Conservation (phyloP, 176 grass and related monocot genomes). For the bread wheat (Triticum aestivum) region DNA sequence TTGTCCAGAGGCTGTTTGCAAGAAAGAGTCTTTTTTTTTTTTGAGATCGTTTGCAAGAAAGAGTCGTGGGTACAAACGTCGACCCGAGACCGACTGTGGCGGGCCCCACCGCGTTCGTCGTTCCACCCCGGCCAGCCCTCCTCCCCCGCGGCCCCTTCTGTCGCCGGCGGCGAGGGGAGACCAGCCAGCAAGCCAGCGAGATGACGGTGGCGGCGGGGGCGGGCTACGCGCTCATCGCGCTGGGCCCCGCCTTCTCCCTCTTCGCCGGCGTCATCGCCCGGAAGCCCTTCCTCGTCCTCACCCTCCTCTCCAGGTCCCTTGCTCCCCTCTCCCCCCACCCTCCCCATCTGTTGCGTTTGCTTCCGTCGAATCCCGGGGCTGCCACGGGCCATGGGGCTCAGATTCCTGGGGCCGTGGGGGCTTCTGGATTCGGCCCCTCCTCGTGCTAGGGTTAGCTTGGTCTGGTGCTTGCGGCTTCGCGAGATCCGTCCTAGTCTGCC, state of each 20-base stretch:
- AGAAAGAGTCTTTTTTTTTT: no score
- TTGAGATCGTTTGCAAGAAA: no score
- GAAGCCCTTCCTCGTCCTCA: constrained; percentile 96
- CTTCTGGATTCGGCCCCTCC: not conserved
- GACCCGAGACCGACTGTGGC: no score
- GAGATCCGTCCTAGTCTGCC: not conserved
- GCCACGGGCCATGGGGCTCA: not conserved
- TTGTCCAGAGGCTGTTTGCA: no score
- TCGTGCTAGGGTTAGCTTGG: constrained; percentile 7
- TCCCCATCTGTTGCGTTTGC: not conserved
- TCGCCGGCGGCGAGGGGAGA: no score
- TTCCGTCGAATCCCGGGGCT: not conserved
- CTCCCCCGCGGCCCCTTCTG: no score
- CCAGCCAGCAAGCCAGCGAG: not conserved
- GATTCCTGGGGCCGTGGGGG: not conserved
- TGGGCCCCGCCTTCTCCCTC: constrained; percentile 88
- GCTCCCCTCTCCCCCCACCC: not conserved
- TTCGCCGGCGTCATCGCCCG: constrained; percentile 70
- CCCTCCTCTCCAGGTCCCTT: constrained; percentile 77
- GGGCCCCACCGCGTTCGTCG: no score
- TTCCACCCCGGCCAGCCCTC: no score
- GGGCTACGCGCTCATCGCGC: constrained; percentile 76
- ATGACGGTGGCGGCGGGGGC: constrained; percentile 87
- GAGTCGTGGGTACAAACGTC: no score
- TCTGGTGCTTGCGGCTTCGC: not conserved